Evolutionary conservation across 2,329 filamentous ascomycete genomes (phyloP).

Genomic region (Beauveria varroae): DNA sequence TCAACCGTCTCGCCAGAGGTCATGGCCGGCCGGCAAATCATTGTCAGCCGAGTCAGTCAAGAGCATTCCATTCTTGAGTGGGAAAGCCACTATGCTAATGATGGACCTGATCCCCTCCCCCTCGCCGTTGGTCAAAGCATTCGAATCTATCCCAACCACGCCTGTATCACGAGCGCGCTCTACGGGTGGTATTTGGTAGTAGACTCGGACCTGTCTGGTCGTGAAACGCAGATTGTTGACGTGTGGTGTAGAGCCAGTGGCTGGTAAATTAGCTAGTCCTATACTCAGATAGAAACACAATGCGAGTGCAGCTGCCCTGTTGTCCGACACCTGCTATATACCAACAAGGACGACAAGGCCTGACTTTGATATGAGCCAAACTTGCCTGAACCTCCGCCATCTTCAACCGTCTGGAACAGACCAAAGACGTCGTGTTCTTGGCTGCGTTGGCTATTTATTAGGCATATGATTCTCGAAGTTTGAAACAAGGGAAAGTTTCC

Average conservation of each 20-base stretch:
- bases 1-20: constrained; percentile 5
- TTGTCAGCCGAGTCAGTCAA: constrained; percentile 55
- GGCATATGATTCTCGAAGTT: constrained; percentile 12
- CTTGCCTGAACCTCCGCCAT: constrained; percentile 12
- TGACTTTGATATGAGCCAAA: constrained; percentile 13
- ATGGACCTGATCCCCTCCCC: constrained; percentile 20
- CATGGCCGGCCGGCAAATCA: constrained; percentile 27
- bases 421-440: constrained; percentile 7
- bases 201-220: constrained; percentile 37
- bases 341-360: not conserved
- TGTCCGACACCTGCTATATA: constrained; percentile 10
- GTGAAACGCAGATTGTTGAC: constrained; percentile 38
- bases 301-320: constrained; percentile 6
- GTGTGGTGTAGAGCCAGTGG: constrained; percentile 54
- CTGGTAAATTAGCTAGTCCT: constrained; percentile 22
- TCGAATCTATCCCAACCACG: constrained; percentile 55
- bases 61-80: constrained; percentile 55
- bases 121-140: constrained; percentile 36
- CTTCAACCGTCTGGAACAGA: constrained; percentile 13
- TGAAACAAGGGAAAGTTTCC: constrained; percentile 18
- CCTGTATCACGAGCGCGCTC: constrained; percentile 53
- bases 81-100: constrained; percentile 24
- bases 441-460: constrained; percentile 14
- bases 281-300: not conserved
- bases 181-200: constrained; percentile 52